Base-by-base conservation (phyloP, 2,329 filamentous ascomycete species). In the Malbranchea zuffiana region DNA sequence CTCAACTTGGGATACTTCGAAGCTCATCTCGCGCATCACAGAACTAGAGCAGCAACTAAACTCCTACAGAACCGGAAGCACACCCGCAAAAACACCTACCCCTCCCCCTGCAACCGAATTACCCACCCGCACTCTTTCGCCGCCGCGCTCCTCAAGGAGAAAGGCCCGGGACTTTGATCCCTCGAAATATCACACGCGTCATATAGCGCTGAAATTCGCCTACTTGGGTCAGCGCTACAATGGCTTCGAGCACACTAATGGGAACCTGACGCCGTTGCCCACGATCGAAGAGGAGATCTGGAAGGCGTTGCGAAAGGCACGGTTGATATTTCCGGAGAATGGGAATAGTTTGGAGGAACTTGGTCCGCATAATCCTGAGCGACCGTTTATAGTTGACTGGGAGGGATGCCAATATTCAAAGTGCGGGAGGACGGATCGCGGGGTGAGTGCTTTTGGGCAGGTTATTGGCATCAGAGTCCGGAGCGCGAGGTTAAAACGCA, bases 371-470 rank as follows among this genome's bases (percentile, higher is more conserved):
- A 33, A 23, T 17, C 10, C 31, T n/a, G 17, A 19, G 16, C 41
- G 34, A 27, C 55, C 59, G 16, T 57, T 58, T 30, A 58, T 63
- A 23, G 60, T 95, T 17, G 80, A 83, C 57, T 94, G 85, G 72
- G 76, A 82, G 21, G 78, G 79, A 5, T 87, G 78, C 58, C 82
- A 93, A 43, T 98, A 96, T 59, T 86, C 82, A 23, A 98, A 98
- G 60, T 95, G 88, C 53, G 90, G 90, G 2, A 72, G 90, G 44
- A 98, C 90, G 12, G 90, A 98, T 56, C 72, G 78, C 37, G 90
- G 90, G 8, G 90, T 98, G 23, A 95, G 86, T 59, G 87, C 90
- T 3, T 98, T 98, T 63, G 90, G 90, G 0, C 90, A 98, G 65
- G 90, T 98, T 40, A 77, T 98, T 52, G 82, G 78, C 1, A 63